Percentiles rank a stretch among this genome's conserved stretches.
These are phyloP conservation scores for Sporothrix protearum DNA, from an alignment of 2,329 filamentous ascomycete genomes.

Conservation along the genomic window DNA sequence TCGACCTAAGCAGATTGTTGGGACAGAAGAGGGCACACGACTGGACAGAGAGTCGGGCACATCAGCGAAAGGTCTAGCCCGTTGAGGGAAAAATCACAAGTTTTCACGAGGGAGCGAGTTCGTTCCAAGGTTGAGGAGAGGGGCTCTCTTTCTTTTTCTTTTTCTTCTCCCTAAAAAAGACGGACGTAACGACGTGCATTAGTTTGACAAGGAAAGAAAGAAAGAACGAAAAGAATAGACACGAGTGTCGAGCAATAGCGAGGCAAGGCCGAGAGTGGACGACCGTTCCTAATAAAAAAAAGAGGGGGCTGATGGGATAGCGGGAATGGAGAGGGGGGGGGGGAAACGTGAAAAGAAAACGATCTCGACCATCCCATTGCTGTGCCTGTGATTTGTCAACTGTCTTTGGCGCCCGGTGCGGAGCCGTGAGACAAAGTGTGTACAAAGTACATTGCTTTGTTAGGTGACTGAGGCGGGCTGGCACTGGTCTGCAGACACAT, in stretches of 20 bases:
- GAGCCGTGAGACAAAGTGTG: not conserved
- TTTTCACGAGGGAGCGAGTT: not conserved
- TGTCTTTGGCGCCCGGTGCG: not conserved
- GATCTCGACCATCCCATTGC: not conserved
- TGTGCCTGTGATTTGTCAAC: constrained; percentile 13
- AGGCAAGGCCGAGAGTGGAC: not conserved
- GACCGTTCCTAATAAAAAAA: not conserved
- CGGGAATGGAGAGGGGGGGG: too few relatives aligned
- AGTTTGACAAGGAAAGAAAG: not conserved
- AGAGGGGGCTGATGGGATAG: not conserved
- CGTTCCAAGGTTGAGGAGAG: not conserved
- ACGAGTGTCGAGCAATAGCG: not conserved
- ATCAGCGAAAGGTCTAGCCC: not conserved
- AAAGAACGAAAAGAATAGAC: not conserved
- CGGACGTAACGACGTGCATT: constrained; percentile 16
- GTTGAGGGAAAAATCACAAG: not conserved
- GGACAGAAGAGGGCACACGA: not conserved
- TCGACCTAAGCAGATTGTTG: not conserved
- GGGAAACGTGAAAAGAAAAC: not conserved
- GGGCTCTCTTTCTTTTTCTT: not conserved
- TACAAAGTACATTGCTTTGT: too few relatives aligned
- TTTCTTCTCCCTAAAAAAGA: not conserved
- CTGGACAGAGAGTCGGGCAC: not conserved
- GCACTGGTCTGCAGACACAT: too few relatives aligned
- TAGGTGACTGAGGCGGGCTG: too few relatives aligned